Percentiles rank a stretch among this genome's conserved stretches.
These are phyloP conservation scores for Fusarium denticulatum DNA, from an alignment of 2,329 filamentous ascomycete genomes.

Conservation along the genomic window DNA sequence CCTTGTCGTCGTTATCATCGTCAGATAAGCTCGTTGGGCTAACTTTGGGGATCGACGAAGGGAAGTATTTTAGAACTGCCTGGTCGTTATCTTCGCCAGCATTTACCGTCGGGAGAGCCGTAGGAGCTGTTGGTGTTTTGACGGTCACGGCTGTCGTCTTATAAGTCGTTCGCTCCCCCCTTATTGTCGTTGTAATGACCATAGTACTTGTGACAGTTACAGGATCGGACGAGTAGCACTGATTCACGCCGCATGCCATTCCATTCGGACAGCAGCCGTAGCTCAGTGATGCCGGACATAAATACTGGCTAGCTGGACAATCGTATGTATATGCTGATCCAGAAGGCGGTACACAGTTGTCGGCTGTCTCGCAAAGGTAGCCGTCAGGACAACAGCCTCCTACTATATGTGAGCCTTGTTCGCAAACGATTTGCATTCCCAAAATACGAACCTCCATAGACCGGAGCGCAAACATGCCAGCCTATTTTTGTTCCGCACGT, in stretches of 20 bases:
- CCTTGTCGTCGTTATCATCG: conserved; percentile 38
- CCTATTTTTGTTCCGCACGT: conserved; percentile 50
- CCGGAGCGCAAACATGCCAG: conserved; percentile 54
- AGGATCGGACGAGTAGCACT: conserved; percentile 61
- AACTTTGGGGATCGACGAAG: conserved; percentile 56
- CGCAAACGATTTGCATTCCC: not conserved
- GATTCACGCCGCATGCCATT: conserved; percentile 58
- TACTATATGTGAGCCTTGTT: conserved; percentile 40
- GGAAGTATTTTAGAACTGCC: conserved; percentile 55
- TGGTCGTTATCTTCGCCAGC: conserved; percentile 40
- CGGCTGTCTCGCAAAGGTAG: conserved; percentile 52
- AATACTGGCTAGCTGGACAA: conserved; percentile 57
- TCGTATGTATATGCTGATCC: conserved; percentile 52
- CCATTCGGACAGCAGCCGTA: conserved; percentile 64
- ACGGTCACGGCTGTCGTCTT: conserved; percentile 53
- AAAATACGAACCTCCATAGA: conserved; percentile 48
- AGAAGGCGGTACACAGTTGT: conserved; percentile 56
- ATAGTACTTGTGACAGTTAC: conserved; percentile 57
- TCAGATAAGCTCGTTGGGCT: conserved; percentile 41
- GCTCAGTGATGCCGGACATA: conserved; percentile 61
- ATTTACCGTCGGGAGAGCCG: conserved; percentile 41
- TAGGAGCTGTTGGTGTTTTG: conserved; percentile 51
- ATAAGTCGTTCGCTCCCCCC: conserved; percentile 51
- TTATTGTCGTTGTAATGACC: conserved; percentile 57
- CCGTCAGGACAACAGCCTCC: conserved; percentile 59